Evolutionary conservation across 306 rosid genomes (phyloP), one percentile per base, ranked within the genome.

Genomic region (Rosa multiflora): DNA sequence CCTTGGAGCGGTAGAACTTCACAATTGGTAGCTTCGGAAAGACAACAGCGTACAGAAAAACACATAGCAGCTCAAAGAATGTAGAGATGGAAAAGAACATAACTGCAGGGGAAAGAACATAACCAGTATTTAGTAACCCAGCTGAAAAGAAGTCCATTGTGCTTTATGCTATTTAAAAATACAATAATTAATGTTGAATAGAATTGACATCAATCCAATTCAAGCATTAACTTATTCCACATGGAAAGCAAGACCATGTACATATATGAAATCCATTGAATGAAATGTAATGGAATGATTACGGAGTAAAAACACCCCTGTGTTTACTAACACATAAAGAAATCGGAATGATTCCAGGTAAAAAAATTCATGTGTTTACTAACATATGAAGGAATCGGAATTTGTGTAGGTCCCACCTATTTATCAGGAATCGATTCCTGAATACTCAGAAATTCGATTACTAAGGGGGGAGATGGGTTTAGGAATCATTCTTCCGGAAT

Each of bases 1-100:
- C 97, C 84, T 86, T 92, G 62, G 92, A 84, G 67, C 99, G 95
- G 86, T 89, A 94, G 72, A 88, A 84, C 85, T 91, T 94, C 67
- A 94, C 92, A 48, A 92, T 82, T 29, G 97, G 89, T 70, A 92
- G 71, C 69, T 89, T 94, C 3, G 97, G 97, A 62, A 94, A 94
- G 40, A 62, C 85, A 79, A 78, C 75, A 0, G 94, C 92, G n/a
- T 92, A 91, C 53, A 94, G 26, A 35, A 91, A 4, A 67, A 88
- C 89, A 63, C 93, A 94, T 1, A 91, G 82, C 67, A 94, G 76
- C 90, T 88, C 95, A 26, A 94, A 92, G 48, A 86, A 62, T 35
- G 95, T 7, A 21, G 97, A 88, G 79, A 94, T 79, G 51, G 88
- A 59, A 79, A 94, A 88, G 97, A 91, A 94, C 72, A 92, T 13